Percentiles rank a stretch among this genome's conserved stretches.
Conservation (phyloP, 2,329 filamentous ascomycete species). For the Penicillium sp. region DNA sequence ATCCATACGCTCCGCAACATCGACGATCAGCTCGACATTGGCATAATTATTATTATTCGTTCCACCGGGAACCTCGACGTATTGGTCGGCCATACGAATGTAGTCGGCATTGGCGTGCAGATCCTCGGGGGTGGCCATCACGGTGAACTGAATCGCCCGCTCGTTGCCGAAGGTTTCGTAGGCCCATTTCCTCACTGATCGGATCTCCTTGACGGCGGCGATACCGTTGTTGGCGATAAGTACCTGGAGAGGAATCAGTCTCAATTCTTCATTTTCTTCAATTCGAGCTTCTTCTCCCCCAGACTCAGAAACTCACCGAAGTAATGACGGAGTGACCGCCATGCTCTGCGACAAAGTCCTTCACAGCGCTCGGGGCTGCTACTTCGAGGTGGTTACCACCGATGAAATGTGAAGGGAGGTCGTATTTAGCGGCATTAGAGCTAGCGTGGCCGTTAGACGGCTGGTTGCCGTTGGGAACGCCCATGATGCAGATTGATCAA, state of each 20-base stretch:
- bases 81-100: constrained; percentile 99
- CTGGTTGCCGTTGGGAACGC: constrained; percentile 34
- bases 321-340: constrained; percentile 98
- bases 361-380: constrained; percentile 78
- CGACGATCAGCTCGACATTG: constrained; percentile 98
- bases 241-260: constrained; percentile 55
- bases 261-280: not conserved
- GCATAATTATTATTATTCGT: constrained; percentile 99
- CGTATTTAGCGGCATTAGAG: constrained; percentile 74
- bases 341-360: constrained; percentile 87
- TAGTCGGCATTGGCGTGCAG: constrained; percentile 96
- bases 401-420: constrained; percentile 88
- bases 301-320: constrained; percentile 71
- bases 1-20: constrained; percentile 96
- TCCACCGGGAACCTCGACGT: constrained; percentile 96
- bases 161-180: constrained; percentile 99
- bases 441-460: constrained; percentile 51
- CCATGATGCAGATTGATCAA: constrained; percentile 37
- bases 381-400: constrained; percentile 83
- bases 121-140: constrained; percentile 99
- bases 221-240: constrained; percentile 99
- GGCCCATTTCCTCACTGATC: constrained; percentile 99
- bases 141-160: constrained; percentile 96
- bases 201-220: constrained; percentile 97
- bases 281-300: not conserved